These are phyloP conservation scores for Picea sitchensis DNA, from an alignment of 75 land plant genomes.

Conservation along the genomic window DNA sequence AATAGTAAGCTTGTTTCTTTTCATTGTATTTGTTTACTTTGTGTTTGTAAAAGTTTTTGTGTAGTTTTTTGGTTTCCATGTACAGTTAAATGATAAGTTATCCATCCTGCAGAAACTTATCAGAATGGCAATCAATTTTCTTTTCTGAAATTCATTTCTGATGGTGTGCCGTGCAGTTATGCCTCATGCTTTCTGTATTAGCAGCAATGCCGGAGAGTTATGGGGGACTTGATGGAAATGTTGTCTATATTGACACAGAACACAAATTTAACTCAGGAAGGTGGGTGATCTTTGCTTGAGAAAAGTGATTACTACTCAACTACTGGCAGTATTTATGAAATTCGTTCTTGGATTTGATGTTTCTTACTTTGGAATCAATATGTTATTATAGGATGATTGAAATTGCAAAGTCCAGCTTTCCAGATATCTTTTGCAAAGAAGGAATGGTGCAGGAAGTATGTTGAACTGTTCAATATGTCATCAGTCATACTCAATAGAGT, in stretches of 20 bases:
- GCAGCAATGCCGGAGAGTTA: conserved; percentile 56
- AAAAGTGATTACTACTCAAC: neutral
- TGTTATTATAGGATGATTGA: conserved; percentile 58
- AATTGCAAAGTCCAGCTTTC: conserved; percentile 67
- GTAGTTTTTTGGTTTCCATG: neutral
- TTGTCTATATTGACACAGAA: conserved; percentile 82
- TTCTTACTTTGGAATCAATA: neutral
- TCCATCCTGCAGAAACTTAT: neutral
- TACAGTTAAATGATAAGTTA: neutral
- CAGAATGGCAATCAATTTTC: neutral
- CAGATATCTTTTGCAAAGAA: conserved; percentile 50
- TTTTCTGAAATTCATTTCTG: conserved; percentile 3
- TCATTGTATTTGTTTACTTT: neutral
- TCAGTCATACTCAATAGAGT: neutral
- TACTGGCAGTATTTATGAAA: neutral
- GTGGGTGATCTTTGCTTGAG: conserved; percentile 17
- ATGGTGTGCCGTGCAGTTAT: conserved; percentile 46
- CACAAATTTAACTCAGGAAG: conserved; percentile 71
- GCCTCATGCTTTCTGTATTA: conserved; percentile 67
- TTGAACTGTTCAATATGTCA: neutral
- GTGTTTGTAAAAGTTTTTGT: neutral
- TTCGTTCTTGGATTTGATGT: neutral
- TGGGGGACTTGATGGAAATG: conserved; percentile 84
- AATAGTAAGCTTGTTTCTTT: neutral
- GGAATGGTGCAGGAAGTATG: conserved; percentile 59